Percentiles rank a stretch among this genome's conserved stretches.
phyloP scores from a whole-genome alignment of 139 green algal species.

The Eudorina sp. region DNA sequence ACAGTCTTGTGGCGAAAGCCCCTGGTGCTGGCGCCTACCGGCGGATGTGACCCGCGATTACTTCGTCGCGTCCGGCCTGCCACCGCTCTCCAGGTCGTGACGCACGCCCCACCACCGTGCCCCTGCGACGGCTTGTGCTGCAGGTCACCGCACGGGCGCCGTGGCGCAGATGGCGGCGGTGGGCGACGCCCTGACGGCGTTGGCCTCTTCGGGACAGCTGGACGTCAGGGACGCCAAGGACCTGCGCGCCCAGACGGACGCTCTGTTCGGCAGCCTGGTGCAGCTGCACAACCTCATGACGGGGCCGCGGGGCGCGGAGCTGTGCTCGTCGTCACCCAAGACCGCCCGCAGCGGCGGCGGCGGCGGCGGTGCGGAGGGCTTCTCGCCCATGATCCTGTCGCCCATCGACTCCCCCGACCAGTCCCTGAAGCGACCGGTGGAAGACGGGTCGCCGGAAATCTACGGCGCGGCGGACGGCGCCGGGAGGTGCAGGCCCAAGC shows the following conservation, averaged over 20 bases:
- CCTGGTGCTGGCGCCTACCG: too few relatives aligned
- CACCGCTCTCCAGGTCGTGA: too few relatives aligned
- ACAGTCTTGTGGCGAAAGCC: too few relatives aligned
- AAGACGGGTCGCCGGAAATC: background rate
- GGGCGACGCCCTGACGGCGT: background rate
- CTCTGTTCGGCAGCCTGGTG: slow-evolving; percentile 47
- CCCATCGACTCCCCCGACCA: background rate
- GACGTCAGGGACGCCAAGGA: background rate
- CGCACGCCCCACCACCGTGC: too few relatives aligned
- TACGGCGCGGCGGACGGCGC: too few relatives aligned
- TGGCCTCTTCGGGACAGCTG: background rate
- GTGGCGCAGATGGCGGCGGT: slow-evolving; percentile 25
- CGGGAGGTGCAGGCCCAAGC: too few relatives aligned
- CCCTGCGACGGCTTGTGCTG: too few relatives aligned
- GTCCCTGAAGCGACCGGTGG: background rate
- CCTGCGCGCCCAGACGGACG: slow-evolving; percentile 28
- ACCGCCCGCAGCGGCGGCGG: too few relatives aligned
- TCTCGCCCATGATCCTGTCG: background rate
- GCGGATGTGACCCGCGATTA: too few relatives aligned
- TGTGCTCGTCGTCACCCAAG: background rate
- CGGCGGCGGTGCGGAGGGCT: background rate
- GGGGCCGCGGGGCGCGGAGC: slow-evolving; percentile 43
- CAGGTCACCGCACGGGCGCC: background rate
- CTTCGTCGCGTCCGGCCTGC: too few relatives aligned
- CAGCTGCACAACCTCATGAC: slow-evolving; percentile 61